Conservation (phyloP, 768 basidiomycete genomes). For the Rhizopogon roseolus region DNA sequence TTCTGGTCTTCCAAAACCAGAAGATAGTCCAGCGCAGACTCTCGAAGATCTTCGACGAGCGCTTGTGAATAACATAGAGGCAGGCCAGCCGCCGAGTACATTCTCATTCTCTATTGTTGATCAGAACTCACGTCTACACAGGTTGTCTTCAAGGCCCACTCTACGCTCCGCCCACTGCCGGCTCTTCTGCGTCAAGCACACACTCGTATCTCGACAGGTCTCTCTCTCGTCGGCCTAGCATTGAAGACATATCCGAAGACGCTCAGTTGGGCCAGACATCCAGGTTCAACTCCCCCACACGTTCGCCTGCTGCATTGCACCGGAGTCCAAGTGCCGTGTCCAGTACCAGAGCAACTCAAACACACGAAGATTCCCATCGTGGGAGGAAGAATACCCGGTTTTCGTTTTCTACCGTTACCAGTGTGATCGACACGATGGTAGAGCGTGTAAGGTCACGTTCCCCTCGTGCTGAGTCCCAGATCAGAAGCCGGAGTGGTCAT, state of each 20-base stretch:
- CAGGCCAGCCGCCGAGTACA: conserved; percentile 4
- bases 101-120: background rate
- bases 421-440: conserved; percentile 36
- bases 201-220: background rate
- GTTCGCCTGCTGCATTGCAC: background rate
- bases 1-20: background rate
- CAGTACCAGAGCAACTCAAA: background rate
- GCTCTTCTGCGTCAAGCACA: conserved; percentile 6
- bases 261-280: conserved; percentile 10
- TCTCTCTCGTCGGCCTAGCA: conserved; percentile 32
- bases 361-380: conserved; percentile 15
- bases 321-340: background rate
- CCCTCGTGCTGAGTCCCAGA: conserved; percentile 15
- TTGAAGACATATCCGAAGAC: conserved; percentile 34
- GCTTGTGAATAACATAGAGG: conserved; percentile 7
- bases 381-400: conserved; percentile 39
- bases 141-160: background rate
- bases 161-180: background rate
- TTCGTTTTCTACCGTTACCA: conserved; percentile 46
- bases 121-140: background rate
- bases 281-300: background rate
- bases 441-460: conserved; percentile 43
- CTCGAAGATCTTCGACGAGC: conserved; percentile 18
- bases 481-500: conserved; percentile 10
- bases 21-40: conserved; percentile 9